These are phyloP conservation scores for Phialophora expanda DNA, from an alignment of 2,329 filamentous ascomycete genomes.

Conservation along the genomic window DNA sequence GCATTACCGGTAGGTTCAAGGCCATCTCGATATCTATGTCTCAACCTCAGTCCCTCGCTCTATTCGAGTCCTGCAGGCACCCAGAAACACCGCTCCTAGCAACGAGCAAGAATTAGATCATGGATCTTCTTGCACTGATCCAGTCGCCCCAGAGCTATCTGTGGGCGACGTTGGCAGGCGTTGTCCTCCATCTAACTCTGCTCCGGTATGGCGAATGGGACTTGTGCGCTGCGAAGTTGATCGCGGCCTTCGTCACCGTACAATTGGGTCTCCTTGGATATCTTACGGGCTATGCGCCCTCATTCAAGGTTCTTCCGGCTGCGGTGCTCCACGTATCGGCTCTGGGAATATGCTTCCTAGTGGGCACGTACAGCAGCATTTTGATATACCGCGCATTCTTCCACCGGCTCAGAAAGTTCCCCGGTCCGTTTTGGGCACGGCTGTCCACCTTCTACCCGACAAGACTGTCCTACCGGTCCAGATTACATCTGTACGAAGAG, in stretches of 20 bases:
- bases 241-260: background rate
- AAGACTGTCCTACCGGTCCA: conserved; percentile 20
- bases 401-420: conserved; percentile 40
- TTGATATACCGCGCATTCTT: conserved; percentile 41
- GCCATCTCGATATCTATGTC: too few species aligned
- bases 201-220: conserved; percentile 14
- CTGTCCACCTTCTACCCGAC: conserved; percentile 26
- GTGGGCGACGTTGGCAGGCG: background rate
- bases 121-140: too few species aligned
- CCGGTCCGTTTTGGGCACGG: conserved; percentile 39
- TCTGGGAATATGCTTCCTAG: background rate
- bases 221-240: background rate
- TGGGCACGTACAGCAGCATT: conserved; percentile 35
- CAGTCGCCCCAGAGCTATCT: too few species aligned
- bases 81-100: too few species aligned
- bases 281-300: background rate
- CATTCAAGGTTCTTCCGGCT: background rate
- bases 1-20: too few species aligned
- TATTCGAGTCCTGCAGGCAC: too few species aligned
- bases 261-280: background rate
- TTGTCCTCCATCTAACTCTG: background rate
- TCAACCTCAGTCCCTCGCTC: too few species aligned
- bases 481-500: conserved; percentile 26
- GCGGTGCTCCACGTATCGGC: background rate
- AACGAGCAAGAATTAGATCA: too few species aligned